A percentile compares a stretch with the other conserved stretches of the same genome.
phyloP scores from a whole-genome alignment of 2,329 filamentous ascomycete species.

The Arthrobotrys pseudoclavata region DNA sequence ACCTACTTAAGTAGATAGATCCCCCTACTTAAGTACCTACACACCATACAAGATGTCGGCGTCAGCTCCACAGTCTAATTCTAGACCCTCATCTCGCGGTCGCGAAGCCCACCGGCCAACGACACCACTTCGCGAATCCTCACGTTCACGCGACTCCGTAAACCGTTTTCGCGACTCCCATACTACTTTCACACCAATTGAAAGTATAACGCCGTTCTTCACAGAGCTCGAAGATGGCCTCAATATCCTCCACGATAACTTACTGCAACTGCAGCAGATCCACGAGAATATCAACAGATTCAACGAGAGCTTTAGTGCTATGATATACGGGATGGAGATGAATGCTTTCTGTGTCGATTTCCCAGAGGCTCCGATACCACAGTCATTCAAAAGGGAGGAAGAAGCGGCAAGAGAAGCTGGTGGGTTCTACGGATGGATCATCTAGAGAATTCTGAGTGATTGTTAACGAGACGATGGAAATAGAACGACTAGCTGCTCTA shows the following conservation, averaged over 20 bases:
- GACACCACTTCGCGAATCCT: slow-evolving; percentile 90
- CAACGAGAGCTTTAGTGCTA: slow-evolving; percentile 94
- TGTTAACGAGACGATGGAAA: not conserved
- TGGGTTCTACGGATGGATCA: not conserved
- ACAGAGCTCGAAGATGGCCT: slow-evolving; percentile 93
- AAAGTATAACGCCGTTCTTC: slow-evolving; percentile 88
- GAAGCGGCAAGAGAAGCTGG: slow-evolving; percentile 46
- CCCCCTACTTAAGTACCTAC: not conserved
- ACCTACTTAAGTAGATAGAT: not conserved
- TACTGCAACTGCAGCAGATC: slow-evolving; percentile 97
- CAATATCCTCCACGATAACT: slow-evolving; percentile 95
- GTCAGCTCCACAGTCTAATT: slow-evolving; percentile 35
- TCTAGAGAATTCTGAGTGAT: not conserved
- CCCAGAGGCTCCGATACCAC: slow-evolving; percentile 86
- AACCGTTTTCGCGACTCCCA: slow-evolving; percentile 74
- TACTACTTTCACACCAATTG: slow-evolving; percentile 77
- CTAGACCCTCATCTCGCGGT: slow-evolving; percentile 47
- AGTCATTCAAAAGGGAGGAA: slow-evolving; percentile 79
- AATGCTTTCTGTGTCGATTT: slow-evolving; percentile 99
- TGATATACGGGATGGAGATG: slow-evolving; percentile 97
- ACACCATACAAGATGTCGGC: slow-evolving; percentile 16
- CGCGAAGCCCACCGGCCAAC: slow-evolving; percentile 74
- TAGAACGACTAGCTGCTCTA: slow-evolving; percentile 51
- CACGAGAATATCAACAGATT: slow-evolving; percentile 94
- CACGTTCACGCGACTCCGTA: slow-evolving; percentile 87